A percentile compares a stretch with the other conserved stretches of the same genome.
Evolutionary conservation across 805 yeast genomes (phyloP).

Genomic region (Yarrowia keelungensis): DNA sequence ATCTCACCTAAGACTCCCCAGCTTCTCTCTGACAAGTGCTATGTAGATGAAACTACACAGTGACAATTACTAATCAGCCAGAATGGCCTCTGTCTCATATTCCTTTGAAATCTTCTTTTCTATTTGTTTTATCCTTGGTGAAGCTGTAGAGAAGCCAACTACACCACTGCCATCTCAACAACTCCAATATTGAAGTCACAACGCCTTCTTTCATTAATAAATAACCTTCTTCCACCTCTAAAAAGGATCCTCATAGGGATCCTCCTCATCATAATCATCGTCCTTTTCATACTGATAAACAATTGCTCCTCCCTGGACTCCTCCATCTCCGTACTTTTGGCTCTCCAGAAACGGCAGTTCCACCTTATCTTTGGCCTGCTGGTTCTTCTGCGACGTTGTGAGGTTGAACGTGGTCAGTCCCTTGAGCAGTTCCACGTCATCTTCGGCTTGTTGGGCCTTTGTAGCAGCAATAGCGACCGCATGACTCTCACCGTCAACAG

Average conservation of each 20-base stretch:
- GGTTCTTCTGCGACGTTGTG: slow-evolving; percentile 75
- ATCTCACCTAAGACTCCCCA: no score
- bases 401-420: slow-evolving; percentile 88
- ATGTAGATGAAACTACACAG: no score
- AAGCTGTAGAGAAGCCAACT: no score
- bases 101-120: no score
- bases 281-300: slow-evolving; percentile 95
- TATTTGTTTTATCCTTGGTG: no score
- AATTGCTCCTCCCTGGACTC: slow-evolving; percentile 87
- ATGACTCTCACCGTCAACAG: slow-evolving; percentile 58
- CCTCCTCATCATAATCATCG: slow-evolving; percentile 98
- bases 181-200: no score
- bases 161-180: no score
- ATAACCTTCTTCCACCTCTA: slow-evolving; percentile 46
- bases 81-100: no score
- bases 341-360: slow-evolving; percentile 93
- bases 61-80: no score
- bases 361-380: slow-evolving; percentile 78
- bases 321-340: slow-evolving; percentile 62
- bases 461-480: slow-evolving; percentile 46
- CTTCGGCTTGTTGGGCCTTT: slow-evolving; percentile 48
- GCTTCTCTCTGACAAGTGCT: no score
- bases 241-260: slow-evolving; percentile 96
- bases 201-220: not conserved
- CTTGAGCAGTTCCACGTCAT: slow-evolving; percentile 61